These are phyloP conservation scores for Raphanus raphanistrum DNA, from an alignment of 345 rosid genomes.

Conservation along the genomic window DNA sequence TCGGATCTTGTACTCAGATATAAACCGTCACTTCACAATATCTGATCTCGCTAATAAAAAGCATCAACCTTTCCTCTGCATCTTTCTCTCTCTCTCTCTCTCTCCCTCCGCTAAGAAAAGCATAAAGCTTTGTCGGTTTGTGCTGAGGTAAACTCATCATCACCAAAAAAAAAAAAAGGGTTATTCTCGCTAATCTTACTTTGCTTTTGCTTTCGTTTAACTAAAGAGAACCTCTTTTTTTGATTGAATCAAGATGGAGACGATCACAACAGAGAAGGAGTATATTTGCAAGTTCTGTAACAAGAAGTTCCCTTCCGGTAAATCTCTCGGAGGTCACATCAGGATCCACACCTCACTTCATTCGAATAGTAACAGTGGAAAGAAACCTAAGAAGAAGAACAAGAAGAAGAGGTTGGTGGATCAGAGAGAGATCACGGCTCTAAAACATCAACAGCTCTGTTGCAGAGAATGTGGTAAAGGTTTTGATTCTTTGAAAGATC, in stretches of 20 bases:
- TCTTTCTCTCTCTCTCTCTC: conserved; percentile 23
- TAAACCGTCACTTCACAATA: conserved; percentile 47
- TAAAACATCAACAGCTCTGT: not conserved
- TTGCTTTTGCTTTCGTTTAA: not conserved
- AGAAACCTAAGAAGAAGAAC: conserved; percentile 40
- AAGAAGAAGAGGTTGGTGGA: conserved; percentile 45
- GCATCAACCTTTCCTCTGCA: conserved; percentile 37
- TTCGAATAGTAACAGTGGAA: conserved; percentile 41
- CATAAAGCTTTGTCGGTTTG: conserved; percentile 19
- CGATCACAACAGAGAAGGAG: conserved; percentile 45
- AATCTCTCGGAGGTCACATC: conserved; percentile 85
- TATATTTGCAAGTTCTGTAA: conserved; percentile 65
- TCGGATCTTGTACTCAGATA: conserved; percentile 58
- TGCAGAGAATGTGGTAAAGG: conserved; percentile 72
- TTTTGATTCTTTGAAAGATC: conserved; percentile 70
- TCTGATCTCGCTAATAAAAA: conserved; percentile 39
- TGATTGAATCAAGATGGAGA: conserved; percentile 42
- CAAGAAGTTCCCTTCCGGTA: conserved; percentile 72
- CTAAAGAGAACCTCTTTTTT: not conserved
- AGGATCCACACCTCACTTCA: conserved; percentile 58
- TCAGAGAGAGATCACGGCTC: conserved; percentile 32
- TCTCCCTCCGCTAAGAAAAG: conserved; percentile 9
- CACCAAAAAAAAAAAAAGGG: conserved; percentile 17
- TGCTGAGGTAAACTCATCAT: conserved; percentile 40
- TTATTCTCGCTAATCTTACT: conserved; percentile 19